phyloP scores from a whole-genome alignment of 495 filamentous ascomycete species.

The Pyronema omphalodes region DNA sequence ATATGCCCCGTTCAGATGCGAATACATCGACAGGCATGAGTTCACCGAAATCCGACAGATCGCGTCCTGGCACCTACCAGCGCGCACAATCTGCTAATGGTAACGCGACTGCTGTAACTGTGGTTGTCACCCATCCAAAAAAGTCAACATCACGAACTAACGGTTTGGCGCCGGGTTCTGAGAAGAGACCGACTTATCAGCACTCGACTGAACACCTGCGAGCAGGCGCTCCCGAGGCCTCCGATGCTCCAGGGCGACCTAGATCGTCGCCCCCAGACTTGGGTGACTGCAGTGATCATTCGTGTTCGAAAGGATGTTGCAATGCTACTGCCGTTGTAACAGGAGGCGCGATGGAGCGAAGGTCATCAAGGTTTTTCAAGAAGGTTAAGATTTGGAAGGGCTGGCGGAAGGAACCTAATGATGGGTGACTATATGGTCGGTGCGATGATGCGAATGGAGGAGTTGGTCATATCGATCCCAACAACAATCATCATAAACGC shows the following conservation, averaged over 20 bases:
- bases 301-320: conserved; percentile 20
- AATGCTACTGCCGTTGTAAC: conserved; percentile 16
- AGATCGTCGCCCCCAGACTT: conserved; percentile 23
- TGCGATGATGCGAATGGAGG: conserved; percentile 5
- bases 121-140: conserved; percentile 21
- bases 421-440: conserved; percentile 25
- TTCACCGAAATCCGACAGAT: background rate
- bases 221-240: conserved; percentile 11
- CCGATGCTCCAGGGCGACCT: conserved; percentile 14
- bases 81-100: background rate
- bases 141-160: conserved; percentile 8
- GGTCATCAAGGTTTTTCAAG: conserved; percentile 23
- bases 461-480: background rate
- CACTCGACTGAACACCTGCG: conserved; percentile 20
- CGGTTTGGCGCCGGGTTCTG: conserved; percentile 10
- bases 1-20: background rate
- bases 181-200: conserved; percentile 24
- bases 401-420: conserved; percentile 19
- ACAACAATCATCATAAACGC: background rate
- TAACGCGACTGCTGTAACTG: conserved; percentile 14
- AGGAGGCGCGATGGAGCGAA: conserved; percentile 17
- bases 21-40: background rate
- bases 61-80: background rate
- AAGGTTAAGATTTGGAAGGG: conserved; percentile 22
- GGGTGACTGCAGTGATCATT: conserved; percentile 23